Conservation (phyloP, 306 rosid genomes). For the Medicago lupulina region DNA sequence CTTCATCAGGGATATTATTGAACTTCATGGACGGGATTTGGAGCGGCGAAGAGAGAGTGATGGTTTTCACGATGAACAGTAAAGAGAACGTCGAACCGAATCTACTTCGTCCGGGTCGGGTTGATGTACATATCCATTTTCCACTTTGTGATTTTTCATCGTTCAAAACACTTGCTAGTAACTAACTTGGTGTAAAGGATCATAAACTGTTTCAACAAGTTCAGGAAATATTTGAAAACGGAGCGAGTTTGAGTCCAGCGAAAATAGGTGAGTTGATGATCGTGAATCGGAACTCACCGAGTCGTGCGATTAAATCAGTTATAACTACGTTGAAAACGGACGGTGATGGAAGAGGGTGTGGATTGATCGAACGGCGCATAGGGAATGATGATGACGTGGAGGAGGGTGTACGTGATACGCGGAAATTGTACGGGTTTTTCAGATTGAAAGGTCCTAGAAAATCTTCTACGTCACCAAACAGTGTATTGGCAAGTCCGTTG, state of each 20-base stretch:
- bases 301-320: constrained; percentile 83
- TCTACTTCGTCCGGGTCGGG: constrained; percentile 81
- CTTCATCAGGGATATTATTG: constrained; percentile 59
- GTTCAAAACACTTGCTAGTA: constrained; percentile 67
- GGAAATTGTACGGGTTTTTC: constrained; percentile 68
- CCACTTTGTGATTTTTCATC: constrained; percentile 80
- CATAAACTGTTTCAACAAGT: constrained; percentile 88
- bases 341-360: constrained; percentile 64
- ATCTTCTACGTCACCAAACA: background rate
- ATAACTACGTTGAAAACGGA: constrained; percentile 76
- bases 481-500: background rate
- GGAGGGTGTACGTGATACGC: constrained; percentile 29
- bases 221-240: constrained; percentile 73
- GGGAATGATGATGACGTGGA: constrained; percentile 47
- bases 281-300: constrained; percentile 88
- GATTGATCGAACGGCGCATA: constrained; percentile 51
- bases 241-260: constrained; percentile 83
- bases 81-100: constrained; percentile 75
- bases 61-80: constrained; percentile 83
- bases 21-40: constrained; percentile 88
- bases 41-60: constrained; percentile 73
- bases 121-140: constrained; percentile 89
- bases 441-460: constrained; percentile 41
- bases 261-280: constrained; percentile 91
- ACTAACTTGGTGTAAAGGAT: constrained; percentile 76